phyloP scores from a whole-genome alignment of 306 rosid species.

The Cicer bijugum region DNA sequence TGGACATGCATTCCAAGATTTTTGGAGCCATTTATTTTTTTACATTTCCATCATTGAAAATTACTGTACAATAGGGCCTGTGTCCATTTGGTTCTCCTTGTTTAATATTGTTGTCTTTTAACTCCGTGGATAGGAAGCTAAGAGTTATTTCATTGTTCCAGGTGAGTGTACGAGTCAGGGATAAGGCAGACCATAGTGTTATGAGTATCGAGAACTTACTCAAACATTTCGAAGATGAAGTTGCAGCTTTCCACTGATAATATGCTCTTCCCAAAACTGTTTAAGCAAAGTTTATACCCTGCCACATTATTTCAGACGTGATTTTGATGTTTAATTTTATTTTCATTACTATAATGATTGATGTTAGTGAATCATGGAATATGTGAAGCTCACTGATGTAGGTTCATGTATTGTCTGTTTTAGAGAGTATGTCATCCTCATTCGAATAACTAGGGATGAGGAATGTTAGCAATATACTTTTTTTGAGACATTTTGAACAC shows the following conservation, averaged over 20 bases:
- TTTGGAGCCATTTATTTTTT: background rate
- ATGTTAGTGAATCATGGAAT: constrained; percentile 31
- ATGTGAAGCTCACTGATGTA: constrained; percentile 1
- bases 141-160: constrained; percentile 53
- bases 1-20: background rate
- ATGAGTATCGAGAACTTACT: constrained; percentile 72
- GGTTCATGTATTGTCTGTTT: background rate
- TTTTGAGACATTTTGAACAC: background rate
- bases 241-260: constrained; percentile 64
- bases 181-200: constrained; percentile 62
- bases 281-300: background rate
- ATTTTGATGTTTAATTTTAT: constrained; percentile 26
- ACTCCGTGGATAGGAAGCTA: background rate
- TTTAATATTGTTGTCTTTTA: constrained; percentile 19
- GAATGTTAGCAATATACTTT: background rate
- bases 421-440: background rate
- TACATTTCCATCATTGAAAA: background rate
- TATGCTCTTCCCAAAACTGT: constrained; percentile 14
- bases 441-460: background rate
- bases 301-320: constrained; percentile 38
- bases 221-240: constrained; percentile 64
- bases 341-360: constrained; percentile 1
- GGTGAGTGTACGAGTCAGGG: constrained; percentile 95
- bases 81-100: background rate
- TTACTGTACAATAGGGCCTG: background rate